These are phyloP conservation scores for Oenanthe sinensis DNA, from an alignment of 129 eudicot species.

Conservation along the genomic window DNA sequence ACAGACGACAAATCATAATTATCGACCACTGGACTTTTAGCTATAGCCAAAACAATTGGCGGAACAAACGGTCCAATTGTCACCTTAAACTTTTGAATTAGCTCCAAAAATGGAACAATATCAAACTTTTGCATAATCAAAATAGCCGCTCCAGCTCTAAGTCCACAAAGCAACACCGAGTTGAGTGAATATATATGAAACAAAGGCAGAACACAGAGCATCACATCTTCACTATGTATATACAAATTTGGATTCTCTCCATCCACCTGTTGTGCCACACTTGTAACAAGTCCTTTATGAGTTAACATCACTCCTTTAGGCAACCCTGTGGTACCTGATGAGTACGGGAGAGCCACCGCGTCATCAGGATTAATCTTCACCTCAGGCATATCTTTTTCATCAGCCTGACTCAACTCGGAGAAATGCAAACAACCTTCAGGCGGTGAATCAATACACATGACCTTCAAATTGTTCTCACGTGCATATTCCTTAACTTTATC, in stretches of 20 bases:
- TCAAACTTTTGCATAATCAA: slow-evolving; percentile 84
- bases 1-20: slow-evolving; percentile 63
- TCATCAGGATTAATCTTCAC: slow-evolving; percentile 59
- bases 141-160: slow-evolving; percentile 82
- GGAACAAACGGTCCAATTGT: slow-evolving; percentile 91
- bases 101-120: slow-evolving; percentile 53
- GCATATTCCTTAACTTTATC: slow-evolving; percentile 53
- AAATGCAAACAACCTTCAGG: slow-evolving; percentile 47
- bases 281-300: slow-evolving; percentile 85
- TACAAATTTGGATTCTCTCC: slow-evolving; percentile 85
- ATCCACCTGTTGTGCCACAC: slow-evolving; percentile 91
- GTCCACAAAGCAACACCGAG: slow-evolving; percentile 63
- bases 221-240: slow-evolving; percentile 67
- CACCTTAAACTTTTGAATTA: slow-evolving; percentile 62
- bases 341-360: slow-evolving; percentile 85
- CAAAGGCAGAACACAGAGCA: slow-evolving; percentile 70
- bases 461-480: slow-evolving; percentile 23
- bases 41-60: slow-evolving; percentile 79
- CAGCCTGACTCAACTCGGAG: slow-evolving; percentile 40
- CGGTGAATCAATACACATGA: slow-evolving; percentile 47
- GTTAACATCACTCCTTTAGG: slow-evolving; percentile 97
- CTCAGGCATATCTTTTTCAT: slow-evolving; percentile 47
- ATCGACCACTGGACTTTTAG: slow-evolving; percentile 54
- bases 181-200: slow-evolving; percentile 82
- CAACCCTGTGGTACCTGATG: slow-evolving; percentile 89